Evolutionary conservation across 306 rosid genomes (phyloP), one percentile per base, ranked within the genome.

Genomic region (Begonia loranthoides): DNA sequence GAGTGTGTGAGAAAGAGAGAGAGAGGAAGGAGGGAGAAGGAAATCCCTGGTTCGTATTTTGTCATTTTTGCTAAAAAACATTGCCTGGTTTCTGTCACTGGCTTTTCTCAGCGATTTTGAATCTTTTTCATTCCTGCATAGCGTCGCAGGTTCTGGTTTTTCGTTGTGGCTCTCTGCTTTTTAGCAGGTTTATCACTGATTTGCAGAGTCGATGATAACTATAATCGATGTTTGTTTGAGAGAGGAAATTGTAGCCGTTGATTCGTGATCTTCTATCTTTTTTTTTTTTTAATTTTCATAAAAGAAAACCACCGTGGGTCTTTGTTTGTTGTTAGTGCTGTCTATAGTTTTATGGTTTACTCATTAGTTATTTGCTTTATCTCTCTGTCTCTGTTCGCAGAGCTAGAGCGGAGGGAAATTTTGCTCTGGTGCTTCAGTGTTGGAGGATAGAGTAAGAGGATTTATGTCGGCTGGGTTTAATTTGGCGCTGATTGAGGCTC

Each of bases 381-480:
- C 50, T 56, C 15, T 45, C 45, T 48, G n/a, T 36, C 36, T 15
- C n/a, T 50, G 40, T 45, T 17, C 43, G 34, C 12, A 17, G 55
- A 48, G n/a, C 43, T 28, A 28, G 36, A 22, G 15, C 40, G 54
- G 13, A 28, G 55, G 52, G 55, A 43, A 43, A 17, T 50, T 44
- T 43, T 43, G n/a, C 15, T 13, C 33, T 12, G 24, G 56, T 38
- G 50, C 59, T 24, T 24, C 53, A 33, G 14, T 41, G 14, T 34
- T 16, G 49, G 22, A 13, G 17, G 13, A 15, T 15, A 17, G 21
- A n/a, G 36, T 64, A 61, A 73, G 62, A 57, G 49, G 17, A 17
- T 82, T 81, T 85, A 89, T 89, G 97, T 79, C 87, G 84, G 87
- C 85, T 83, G 61, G 63, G 50, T 80, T 78, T 75, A 70, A 56